A percentile compares a stretch with the other conserved stretches of the same genome.
These are phyloP conservation scores for Lagerstroemia fauriei DNA, from an alignment of 441 rosid genomes.

Conservation along the genomic window DNA sequence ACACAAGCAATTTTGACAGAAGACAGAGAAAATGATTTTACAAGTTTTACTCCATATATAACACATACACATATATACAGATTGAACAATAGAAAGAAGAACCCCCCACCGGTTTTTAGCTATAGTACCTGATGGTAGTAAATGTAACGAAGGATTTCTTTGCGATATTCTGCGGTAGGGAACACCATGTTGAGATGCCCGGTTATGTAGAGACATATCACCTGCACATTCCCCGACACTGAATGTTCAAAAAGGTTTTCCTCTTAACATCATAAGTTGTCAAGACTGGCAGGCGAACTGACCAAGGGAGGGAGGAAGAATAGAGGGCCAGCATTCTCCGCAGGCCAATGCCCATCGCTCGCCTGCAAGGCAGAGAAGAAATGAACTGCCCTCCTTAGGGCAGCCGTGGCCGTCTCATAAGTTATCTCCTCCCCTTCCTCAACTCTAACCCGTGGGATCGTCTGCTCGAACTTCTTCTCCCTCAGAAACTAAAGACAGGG, in stretches of 20 bases:
- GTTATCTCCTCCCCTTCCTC: constrained; percentile 52
- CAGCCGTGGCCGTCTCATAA: constrained; percentile 37
- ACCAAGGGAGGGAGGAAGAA: constrained; percentile 54
- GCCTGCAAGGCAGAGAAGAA: constrained; percentile 62
- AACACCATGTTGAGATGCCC: constrained; percentile 63
- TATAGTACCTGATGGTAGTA: constrained; percentile 62
- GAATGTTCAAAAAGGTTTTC: background rate
- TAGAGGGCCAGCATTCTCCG: constrained; percentile 61
- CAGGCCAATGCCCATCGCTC: constrained; percentile 73
- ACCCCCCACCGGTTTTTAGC: background rate
- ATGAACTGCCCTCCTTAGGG: constrained; percentile 47
- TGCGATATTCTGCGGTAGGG: constrained; percentile 54
- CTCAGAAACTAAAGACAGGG: constrained; percentile 49
- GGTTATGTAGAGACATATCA: constrained; percentile 66
- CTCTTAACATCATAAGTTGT: background rate
- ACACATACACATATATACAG: no score
- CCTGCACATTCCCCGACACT: constrained; percentile 30
- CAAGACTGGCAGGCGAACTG: background rate
- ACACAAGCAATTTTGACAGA: no score
- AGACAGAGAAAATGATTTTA: no score
- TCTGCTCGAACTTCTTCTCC: constrained; percentile 57
- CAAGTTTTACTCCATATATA: no score
- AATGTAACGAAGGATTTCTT: constrained; percentile 73
- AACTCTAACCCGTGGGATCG: constrained; percentile 39
- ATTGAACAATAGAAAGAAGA: background rate